Percentiles rank a stretch among this genome's conserved stretches.
Conservation (phyloP, 164 flowering plant genomes). For the Paratinospora sagittata region DNA sequence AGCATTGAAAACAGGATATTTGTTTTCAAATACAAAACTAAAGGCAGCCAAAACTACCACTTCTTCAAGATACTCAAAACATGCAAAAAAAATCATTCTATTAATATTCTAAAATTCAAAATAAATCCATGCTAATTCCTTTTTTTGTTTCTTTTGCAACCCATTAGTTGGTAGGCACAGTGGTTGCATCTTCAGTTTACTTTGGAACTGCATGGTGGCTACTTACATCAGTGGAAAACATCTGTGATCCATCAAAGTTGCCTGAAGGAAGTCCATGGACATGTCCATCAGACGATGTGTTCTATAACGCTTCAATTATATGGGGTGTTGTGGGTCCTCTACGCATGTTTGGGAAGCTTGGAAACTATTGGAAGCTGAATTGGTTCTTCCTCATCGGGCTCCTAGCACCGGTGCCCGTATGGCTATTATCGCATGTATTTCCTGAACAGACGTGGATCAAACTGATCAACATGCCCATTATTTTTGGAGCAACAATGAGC, state of each 20-base stretch:
- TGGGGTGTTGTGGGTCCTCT: constrained; percentile 27
- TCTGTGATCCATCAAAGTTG: constrained; percentile 16
- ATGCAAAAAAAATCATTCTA: too few relatives aligned
- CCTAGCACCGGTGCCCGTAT: constrained; percentile 12
- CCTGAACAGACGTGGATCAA: constrained; percentile 45
- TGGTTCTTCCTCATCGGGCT: constrained; percentile 15
- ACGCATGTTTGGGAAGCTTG: constrained; percentile 21
- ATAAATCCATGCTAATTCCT: neutral
- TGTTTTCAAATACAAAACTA: too few relatives aligned
- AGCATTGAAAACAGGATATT: too few relatives aligned
- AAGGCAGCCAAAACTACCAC: too few relatives aligned
- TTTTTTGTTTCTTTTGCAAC: neutral
- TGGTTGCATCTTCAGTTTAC: constrained; percentile 17
- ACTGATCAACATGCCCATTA: constrained; percentile 51
- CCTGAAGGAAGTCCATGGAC: constrained; percentile 31
- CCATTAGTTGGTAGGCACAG: constrained; percentile 21
- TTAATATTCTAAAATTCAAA: too few relatives aligned
- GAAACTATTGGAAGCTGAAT: constrained; percentile 12
- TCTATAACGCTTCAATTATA: constrained; percentile 26
- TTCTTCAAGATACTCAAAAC: too few relatives aligned
- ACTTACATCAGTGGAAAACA: constrained; percentile 15
- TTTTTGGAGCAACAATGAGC: constrained; percentile 28
- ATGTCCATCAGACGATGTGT: constrained; percentile 24
- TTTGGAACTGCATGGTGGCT: constrained; percentile 30
- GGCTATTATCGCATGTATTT: neutral